These are phyloP conservation scores for Chrysochromulina tobinii DNA, from an alignment of 78 protist genomes.

Conservation along the genomic window DNA sequence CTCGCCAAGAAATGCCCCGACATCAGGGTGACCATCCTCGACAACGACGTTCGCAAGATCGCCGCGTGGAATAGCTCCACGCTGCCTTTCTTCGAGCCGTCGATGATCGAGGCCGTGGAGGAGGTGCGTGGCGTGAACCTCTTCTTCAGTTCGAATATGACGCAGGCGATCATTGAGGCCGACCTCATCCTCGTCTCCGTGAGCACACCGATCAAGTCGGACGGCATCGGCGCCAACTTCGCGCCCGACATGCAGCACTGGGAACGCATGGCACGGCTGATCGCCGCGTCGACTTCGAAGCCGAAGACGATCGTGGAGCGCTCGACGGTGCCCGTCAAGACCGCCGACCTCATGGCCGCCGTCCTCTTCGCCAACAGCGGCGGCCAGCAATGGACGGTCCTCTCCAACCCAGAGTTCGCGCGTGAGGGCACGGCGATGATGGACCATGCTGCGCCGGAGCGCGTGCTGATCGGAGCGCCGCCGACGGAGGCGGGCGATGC, in stretches of 20 bases:
- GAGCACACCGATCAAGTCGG: slow-evolving; percentile 89
- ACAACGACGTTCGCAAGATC: slow-evolving; percentile 61
- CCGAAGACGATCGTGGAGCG: slow-evolving; percentile 87
- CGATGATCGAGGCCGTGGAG: slow-evolving; percentile 71
- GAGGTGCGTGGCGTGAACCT: slow-evolving; percentile 67
- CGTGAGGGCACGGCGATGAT: slow-evolving; percentile 91
- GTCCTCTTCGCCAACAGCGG: slow-evolving; percentile 14
- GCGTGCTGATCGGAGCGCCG: slow-evolving; percentile 94
- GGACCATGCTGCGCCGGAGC: slow-evolving; percentile 88
- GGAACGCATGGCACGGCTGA: slow-evolving; percentile 49
- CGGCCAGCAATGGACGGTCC: slow-evolving; percentile 39
- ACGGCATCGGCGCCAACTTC: slow-evolving; percentile 75
- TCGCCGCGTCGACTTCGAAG: not conserved
- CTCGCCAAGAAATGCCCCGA: slow-evolving; percentile 78
- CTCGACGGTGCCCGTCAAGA: slow-evolving; percentile 89
- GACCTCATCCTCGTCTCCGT: slow-evolving; percentile 90
- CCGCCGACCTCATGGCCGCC: slow-evolving; percentile 47
- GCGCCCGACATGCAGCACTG: slow-evolving; percentile 78
- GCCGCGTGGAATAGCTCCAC: slow-evolving; percentile 84
- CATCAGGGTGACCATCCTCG: slow-evolving; percentile 61
- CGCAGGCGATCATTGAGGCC: slow-evolving; percentile 54
- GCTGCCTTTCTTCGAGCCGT: slow-evolving; percentile 96
- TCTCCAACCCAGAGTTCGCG: slow-evolving; percentile 95
- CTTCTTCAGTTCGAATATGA: slow-evolving; percentile 80
- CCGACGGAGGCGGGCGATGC: slow-evolving; percentile 53